Evolutionary conservation across 2,329 filamentous ascomycete genomes (phyloP).

Genomic region (Penicillium expansum): DNA sequence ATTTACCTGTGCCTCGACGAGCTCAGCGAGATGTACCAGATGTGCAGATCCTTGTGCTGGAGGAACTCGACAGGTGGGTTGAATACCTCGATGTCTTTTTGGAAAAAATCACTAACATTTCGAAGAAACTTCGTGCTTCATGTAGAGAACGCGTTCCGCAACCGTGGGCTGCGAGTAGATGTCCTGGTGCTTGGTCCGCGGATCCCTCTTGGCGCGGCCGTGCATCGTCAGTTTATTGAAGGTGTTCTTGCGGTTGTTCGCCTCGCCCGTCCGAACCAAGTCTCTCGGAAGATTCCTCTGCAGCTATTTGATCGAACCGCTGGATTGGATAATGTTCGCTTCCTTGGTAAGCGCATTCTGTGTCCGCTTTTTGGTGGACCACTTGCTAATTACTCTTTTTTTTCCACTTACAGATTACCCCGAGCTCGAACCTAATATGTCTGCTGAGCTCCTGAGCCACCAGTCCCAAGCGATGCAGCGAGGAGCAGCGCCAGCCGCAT

Average conservation of each 20-base stretch:
- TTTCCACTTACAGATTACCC: constrained; percentile 62
- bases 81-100: not conserved
- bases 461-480: constrained; percentile 48
- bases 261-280: constrained; percentile 67
- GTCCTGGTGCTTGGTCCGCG: constrained; percentile 76
- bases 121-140: constrained; percentile 73
- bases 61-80: constrained; percentile 63
- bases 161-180: constrained; percentile 69
- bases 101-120: constrained; percentile 6
- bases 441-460: constrained; percentile 72
- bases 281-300: constrained; percentile 70
- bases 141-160: constrained; percentile 73
- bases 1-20: constrained; percentile 70
- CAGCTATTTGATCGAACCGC: constrained; percentile 80
- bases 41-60: constrained; percentile 79
- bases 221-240: constrained; percentile 81
- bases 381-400: constrained; percentile 19
- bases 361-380: not conserved
- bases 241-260: constrained; percentile 83
- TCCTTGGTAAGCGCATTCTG: constrained; percentile 56
- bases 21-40: constrained; percentile 77
- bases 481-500: constrained; percentile 36
- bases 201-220: constrained; percentile 72
- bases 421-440: constrained; percentile 73
- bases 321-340: constrained; percentile 72